These are phyloP conservation scores for Chalciporus sphaerocephalus DNA, from an alignment of 768 basidiomycete genomes.

Conservation along the genomic window DNA sequence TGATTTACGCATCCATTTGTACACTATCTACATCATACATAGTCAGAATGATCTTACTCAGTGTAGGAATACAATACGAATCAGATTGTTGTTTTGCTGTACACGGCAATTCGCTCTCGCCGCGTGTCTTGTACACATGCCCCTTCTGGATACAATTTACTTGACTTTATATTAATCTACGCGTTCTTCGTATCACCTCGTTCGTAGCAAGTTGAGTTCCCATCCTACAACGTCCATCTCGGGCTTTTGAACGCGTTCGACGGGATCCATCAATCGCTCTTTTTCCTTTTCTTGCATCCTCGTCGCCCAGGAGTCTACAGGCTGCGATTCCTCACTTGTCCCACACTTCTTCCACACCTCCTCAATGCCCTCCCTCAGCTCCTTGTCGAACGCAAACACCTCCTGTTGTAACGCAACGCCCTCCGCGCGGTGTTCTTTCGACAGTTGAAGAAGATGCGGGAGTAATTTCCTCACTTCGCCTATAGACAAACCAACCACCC, in stretches of 20 bases:
- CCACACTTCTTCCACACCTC: slow-evolving; percentile 57
- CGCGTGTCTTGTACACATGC: too few relatives aligned
- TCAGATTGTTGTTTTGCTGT: not conserved
- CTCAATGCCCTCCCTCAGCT: slow-evolving; percentile 53
- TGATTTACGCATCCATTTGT: slow-evolving; percentile 3
- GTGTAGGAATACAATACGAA: slow-evolving; percentile 1
- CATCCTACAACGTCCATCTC: slow-evolving; percentile 26
- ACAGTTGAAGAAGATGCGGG: slow-evolving; percentile 73
- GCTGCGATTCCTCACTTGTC: slow-evolving; percentile 22
- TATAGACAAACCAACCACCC: slow-evolving; percentile 31
- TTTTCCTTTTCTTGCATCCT: slow-evolving; percentile 54
- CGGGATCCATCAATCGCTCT: slow-evolving; percentile 43
- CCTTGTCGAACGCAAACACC: slow-evolving; percentile 51
- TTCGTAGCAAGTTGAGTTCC: slow-evolving; percentile 22
- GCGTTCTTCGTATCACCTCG: not conserved
- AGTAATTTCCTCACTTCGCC: slow-evolving; percentile 66
- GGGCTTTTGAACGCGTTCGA: slow-evolving; percentile 52
- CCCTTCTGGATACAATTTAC: too few relatives aligned
- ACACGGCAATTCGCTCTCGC: too few relatives aligned
- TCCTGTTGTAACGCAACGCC: slow-evolving; percentile 61
- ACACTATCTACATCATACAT: slow-evolving; percentile 3
- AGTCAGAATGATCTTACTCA: not conserved
- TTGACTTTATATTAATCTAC: not conserved
- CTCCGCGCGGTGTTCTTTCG: slow-evolving; percentile 61
- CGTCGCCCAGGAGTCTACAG: slow-evolving; percentile 44